These are phyloP conservation scores for Sherardia arvensis DNA, from an alignment of 257 asterid species.

Conservation along the genomic window DNA sequence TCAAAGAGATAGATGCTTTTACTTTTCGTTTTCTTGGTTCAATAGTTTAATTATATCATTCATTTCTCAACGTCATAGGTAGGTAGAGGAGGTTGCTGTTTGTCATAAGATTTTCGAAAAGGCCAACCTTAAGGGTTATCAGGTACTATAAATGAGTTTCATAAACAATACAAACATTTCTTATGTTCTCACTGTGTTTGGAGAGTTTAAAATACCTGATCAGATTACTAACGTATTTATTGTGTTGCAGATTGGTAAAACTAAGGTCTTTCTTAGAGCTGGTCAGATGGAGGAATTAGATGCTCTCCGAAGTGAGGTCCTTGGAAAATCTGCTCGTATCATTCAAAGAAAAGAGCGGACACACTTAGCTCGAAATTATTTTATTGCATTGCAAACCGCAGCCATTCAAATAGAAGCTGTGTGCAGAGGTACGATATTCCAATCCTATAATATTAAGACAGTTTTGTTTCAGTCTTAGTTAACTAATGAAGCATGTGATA, in stretches of 20 bases:
- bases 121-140: conserved; percentile 53
- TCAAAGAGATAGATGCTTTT: background rate
- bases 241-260: conserved; percentile 88
- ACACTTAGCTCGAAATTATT: conserved; percentile 40
- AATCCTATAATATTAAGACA: background rate
- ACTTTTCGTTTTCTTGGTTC: background rate
- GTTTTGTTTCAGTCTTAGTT: background rate
- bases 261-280: conserved; percentile 86
- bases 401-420: conserved; percentile 54
- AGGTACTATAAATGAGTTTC: too few relatives aligned
- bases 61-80: conserved; percentile 24
- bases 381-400: conserved; percentile 35
- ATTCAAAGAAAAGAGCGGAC: conserved; percentile 60
- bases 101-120: conserved; percentile 54
- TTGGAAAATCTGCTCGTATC: conserved; percentile 59
- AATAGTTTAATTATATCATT: background rate
- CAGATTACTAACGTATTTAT: too few relatives aligned
- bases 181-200: too few relatives aligned
- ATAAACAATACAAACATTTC: too few relatives aligned
- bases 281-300: conserved; percentile 95
- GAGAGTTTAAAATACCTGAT: too few relatives aligned
- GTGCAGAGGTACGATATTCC: conserved; percentile 55
- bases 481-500: too few relatives aligned
- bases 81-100: conserved; percentile 46
- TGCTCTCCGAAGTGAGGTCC: conserved; percentile 55